Evolutionary conservation across 441 rosid genomes (phyloP).

Genomic region (Erodium trifolium): DNA sequence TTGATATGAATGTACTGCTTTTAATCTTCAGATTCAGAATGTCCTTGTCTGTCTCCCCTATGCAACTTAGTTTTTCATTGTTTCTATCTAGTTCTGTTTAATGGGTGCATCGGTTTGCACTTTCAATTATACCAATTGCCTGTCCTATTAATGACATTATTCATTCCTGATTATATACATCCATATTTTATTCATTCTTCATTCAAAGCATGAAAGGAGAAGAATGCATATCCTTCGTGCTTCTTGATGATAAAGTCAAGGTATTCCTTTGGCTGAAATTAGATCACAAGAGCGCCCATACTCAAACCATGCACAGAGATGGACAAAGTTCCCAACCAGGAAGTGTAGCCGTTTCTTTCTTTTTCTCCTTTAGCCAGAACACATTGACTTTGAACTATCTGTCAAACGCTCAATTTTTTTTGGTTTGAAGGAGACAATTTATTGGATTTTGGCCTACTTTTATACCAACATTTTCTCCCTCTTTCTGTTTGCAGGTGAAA

Average conservation of each 20-base stretch:
- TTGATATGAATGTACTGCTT: neutral
- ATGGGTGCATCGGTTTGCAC: neutral
- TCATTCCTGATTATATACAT: neutral
- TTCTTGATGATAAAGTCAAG: neutral
- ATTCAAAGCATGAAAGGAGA: neutral
- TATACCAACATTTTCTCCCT: slow-evolving; percentile 3
- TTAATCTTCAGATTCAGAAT: neutral
- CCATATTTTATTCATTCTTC: neutral
- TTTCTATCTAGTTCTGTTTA: neutral
- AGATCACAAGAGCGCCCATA: slow-evolving; percentile 2
- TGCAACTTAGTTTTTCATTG: neutral
- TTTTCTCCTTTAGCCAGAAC: slow-evolving; percentile 1
- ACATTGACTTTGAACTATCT: neutral
- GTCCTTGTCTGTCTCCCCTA: neutral
- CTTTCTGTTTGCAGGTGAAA: slow-evolving; percentile 32
- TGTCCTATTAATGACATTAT: neutral
- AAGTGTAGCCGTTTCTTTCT: neutral
- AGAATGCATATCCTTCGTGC: neutral
- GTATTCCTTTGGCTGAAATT: neutral
- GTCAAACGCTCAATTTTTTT: slow-evolving; percentile 2
- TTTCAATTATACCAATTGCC: neutral
- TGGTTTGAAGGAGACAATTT: neutral
- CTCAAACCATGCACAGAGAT: slow-evolving; percentile 3
- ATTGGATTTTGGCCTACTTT: neutral
- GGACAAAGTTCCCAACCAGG: neutral